Evolutionary conservation across 257 asterid genomes (phyloP), one percentile per base, ranked within the genome.

Genomic region (Lavandula angustifolia): DNA sequence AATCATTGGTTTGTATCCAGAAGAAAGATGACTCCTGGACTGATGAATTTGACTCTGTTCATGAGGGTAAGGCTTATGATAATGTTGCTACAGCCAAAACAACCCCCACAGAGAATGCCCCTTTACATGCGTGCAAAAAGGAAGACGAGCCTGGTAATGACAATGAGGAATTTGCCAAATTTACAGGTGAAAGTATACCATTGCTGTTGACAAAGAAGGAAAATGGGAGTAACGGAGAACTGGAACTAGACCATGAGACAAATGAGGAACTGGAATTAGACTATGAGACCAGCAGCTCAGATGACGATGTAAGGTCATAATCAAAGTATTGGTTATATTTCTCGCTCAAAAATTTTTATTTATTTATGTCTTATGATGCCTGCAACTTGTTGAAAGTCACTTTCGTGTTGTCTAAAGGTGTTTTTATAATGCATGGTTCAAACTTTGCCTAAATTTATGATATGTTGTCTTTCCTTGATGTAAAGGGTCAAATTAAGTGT

Each of bases 11-110:
- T 43, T 69, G 58, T 50, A 13, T 22, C 3, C 37, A 54, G 71
- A 75, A 68, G 57, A 72, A 74, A 54, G 79, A 38, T 29, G 63
- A 69, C 3, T 41, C 73, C 3, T 64, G 67, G 38, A 61, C 59
- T 51, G 81, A 61, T 47, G 88, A 77, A 1, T 78, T 85, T 38
- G 77, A 68, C 35, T 76, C 83, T 14, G 84, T 74, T 12, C 78
- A 71, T 56, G 84, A 76, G n/a, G 63, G 69, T 58, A 55, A 68
- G 66, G 70, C 85, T 4, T 87, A 76, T 22, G 77, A 75, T 34
- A 79, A 74, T 35, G 72, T 44, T 50, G 49, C 72, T 42, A 66
- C 60, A 14, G 49, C 73, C 16, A 73, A 83, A 80, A 74, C 73
- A 14, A 58, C 57, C 59, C 66, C 66, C 35, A 44, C 53, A 12